phyloP scores from a whole-genome alignment of 345 rosid genomes.

The Pugionium dolabratum region DNA sequence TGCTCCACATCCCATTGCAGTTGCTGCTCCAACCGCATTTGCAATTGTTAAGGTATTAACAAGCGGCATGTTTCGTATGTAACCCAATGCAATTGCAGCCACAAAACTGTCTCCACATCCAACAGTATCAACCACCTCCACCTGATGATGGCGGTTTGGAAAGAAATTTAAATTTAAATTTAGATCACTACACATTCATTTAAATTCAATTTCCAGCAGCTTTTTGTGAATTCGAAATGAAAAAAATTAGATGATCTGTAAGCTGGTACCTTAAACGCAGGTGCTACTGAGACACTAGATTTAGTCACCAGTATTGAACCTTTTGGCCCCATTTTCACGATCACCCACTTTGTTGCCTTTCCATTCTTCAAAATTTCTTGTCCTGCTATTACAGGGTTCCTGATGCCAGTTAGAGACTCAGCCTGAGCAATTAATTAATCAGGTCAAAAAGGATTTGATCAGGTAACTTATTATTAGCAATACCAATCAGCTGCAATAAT shows the following conservation, averaged over 20 bases:
- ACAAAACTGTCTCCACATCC: constrained; percentile 99
- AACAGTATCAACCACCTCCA: constrained; percentile 82
- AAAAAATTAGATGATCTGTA: constrained; percentile 8
- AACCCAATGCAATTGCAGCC: constrained; percentile 93
- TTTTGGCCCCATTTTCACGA: constrained; percentile 85
- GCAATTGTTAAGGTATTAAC: constrained; percentile 80
- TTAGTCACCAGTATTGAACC: constrained; percentile 78
- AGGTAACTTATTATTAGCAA: background rate
- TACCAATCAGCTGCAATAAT: background rate
- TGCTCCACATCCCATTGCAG: constrained; percentile 98
- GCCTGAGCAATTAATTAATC: constrained; percentile 54
- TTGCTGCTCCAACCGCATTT: constrained; percentile 98
- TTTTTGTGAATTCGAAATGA: constrained; percentile 24
- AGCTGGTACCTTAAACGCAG: constrained; percentile 86
- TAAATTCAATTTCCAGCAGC: background rate
- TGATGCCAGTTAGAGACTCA: constrained; percentile 80
- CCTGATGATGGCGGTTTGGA: constrained; percentile 51
- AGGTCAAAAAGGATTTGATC: constrained; percentile 19
- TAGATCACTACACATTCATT: background rate
- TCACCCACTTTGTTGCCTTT: constrained; percentile 78
- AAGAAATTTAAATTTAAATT: background rate
- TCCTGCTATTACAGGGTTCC: constrained; percentile 76
- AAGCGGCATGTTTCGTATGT: constrained; percentile 63
- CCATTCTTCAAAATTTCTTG: constrained; percentile 76
- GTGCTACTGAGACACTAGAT: constrained; percentile 79